Evolutionary conservation across 2,329 filamentous ascomycete species (phyloP), one percentile per base, ranked within the genome.

Genomic region (Cercospora zeina): DNA sequence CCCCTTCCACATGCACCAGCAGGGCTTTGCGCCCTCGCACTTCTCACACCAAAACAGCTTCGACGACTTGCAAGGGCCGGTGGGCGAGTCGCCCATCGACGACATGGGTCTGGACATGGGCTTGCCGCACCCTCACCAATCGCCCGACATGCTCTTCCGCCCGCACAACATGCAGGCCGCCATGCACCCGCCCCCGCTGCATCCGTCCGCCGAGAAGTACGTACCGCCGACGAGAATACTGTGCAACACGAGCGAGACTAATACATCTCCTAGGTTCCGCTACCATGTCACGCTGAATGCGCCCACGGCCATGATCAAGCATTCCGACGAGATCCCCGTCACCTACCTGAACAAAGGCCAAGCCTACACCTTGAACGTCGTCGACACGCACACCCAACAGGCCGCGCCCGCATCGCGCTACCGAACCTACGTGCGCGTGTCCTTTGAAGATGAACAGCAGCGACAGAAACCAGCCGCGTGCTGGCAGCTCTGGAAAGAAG

Each of bases 331-430:
- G 75, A 96, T 97, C 24, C 95, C 95, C 0, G 86, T 97, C n/a
- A 97, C 93, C 0, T 99, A 99, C 74, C 84, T 99, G 16, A 99
- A 99, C 79, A 97, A 97, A 77, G 93, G 93, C 24, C 93, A 97
- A 74, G 91, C 92, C 14, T 99, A 99, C 75, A 90, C 90, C 0
- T 81, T 99, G 16, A 89, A 90, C 2, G 84, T 99, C 30, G 81
- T 89, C 51, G 95, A 99, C 73, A 95, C 89, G 0, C 81, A 82
- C 5, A 85, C 89, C 1, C 80, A 83, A 1, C 77, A 87, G 4
- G 82, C 85, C 2, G 54, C 78, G 84, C 34, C 75, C 80, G 4
- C 87, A 86, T 8, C 88, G 13, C 89, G 85, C 67, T 97, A 97
- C 74, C 86, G 95, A 59, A 97, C 93, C 0, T 96, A 89, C 73